These are phyloP conservation scores for Hanseniaspora taiwanica DNA, from an alignment of 805 yeast genomes.

Conservation along the genomic window DNA sequence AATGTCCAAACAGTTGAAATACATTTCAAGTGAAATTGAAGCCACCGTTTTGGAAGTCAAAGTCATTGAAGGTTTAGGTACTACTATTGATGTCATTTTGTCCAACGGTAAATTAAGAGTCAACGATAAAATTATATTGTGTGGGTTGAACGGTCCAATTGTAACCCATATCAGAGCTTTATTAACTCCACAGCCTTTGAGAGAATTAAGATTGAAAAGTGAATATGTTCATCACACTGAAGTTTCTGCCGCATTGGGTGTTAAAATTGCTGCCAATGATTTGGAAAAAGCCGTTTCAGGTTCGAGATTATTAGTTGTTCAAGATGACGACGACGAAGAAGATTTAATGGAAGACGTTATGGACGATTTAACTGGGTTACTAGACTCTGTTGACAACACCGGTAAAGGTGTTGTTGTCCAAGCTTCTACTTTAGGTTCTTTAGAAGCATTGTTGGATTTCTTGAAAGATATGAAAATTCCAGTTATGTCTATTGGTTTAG, in stretches of 20 bases:
- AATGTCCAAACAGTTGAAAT: conserved; percentile 97
- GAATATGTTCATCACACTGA: conserved; percentile 93
- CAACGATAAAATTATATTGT: conserved; percentile 88
- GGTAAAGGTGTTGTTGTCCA: conserved; percentile 98
- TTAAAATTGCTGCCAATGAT: conserved; percentile 94
- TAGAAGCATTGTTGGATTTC: conserved; percentile 94
- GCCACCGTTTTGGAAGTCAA: conserved; percentile 96
- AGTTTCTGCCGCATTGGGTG: conserved; percentile 98
- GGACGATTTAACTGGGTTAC: conserved; percentile 92
- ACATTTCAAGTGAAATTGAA: conserved; percentile 72
- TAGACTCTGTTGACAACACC: conserved; percentile 86
- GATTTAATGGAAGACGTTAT: conserved; percentile 95
- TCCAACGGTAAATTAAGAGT: conserved; percentile 93
- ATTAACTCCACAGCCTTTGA: conserved; percentile 92
- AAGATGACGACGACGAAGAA: conserved; percentile 96
- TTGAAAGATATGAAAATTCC: conserved; percentile 98
- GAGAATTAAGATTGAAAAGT: conserved; percentile 93
- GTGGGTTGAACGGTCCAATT: conserved; percentile 98
- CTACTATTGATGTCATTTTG: conserved; percentile 92
- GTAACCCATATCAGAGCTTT: conserved; percentile 93
- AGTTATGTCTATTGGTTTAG: conserved; percentile 94
- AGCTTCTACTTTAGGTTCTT: conserved; percentile 95
- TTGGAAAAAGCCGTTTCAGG: conserved; percentile 99
- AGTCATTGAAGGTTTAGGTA: conserved; percentile 97
- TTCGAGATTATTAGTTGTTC: conserved; percentile 86